Percentiles rank a stretch among this genome's conserved stretches.
phyloP scores from a whole-genome alignment of 208 protist species.

The Phytomonas francai region DNA sequence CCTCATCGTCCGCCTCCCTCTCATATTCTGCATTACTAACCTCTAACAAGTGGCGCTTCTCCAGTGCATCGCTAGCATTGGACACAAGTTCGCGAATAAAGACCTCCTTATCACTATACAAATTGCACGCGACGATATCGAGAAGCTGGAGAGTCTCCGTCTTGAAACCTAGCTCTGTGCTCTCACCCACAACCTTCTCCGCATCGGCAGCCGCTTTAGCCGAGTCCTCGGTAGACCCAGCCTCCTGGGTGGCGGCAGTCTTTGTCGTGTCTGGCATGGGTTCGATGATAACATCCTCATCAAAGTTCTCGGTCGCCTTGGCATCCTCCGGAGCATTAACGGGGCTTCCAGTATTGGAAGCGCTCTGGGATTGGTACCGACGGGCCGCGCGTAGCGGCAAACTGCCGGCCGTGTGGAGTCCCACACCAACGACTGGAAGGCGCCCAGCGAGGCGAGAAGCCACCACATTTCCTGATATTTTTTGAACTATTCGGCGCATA shows the following conservation, averaged over 20 bases:
- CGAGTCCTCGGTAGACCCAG: constrained; percentile 1
- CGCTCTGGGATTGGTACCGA: not conserved
- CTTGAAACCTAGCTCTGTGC: constrained; percentile 93
- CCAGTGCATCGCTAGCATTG: constrained; percentile 96
- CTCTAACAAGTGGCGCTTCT: constrained; percentile 91
- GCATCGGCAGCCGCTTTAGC: constrained; percentile 21
- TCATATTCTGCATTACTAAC: constrained; percentile 81
- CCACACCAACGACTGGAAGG: not conserved
- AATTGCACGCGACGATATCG: constrained; percentile 95
- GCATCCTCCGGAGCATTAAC: not conserved
- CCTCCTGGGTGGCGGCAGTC: constrained; percentile 1
- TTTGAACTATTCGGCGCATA: not conserved
- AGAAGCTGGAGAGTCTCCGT: constrained; percentile 97
- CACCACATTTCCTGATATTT: not conserved
- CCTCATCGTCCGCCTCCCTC: constrained; percentile 72
- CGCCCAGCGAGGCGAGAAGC: not conserved
- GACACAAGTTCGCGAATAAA: constrained; percentile 98
- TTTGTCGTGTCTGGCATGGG: constrained; percentile 30
- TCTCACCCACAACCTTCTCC: constrained; percentile 63
- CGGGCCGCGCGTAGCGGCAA: not conserved
- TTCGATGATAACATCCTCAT: constrained; percentile 85
- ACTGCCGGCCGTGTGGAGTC: not conserved
- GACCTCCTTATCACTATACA: constrained; percentile 98
- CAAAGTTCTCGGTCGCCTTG: constrained; percentile 28
- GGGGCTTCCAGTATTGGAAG: constrained; percentile 8